Percentiles rank a stretch among this genome's conserved stretches.
These are phyloP conservation scores for Gossypium davidsonii DNA, from an alignment of 441 rosid genomes.

Conservation along the genomic window DNA sequence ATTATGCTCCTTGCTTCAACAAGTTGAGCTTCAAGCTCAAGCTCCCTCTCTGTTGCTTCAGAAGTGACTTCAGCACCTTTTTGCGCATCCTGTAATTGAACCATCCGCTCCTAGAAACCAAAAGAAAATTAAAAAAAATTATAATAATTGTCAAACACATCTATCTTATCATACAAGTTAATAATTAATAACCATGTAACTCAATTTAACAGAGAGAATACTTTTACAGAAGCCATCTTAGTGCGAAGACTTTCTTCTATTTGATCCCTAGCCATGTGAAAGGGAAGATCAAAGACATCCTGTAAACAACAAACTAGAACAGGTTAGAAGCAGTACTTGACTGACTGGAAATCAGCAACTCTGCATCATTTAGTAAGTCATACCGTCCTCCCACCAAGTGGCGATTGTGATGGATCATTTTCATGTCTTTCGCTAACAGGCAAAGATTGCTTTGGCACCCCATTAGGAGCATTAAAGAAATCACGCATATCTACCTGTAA, in stretches of 20 bases:
- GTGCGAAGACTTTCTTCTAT: slow-evolving; percentile 91
- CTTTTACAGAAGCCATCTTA: slow-evolving; percentile 96
- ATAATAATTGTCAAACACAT: background rate
- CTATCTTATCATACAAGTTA: background rate
- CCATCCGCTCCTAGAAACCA: slow-evolving; percentile 70
- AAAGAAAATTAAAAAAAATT: slow-evolving; percentile 6
- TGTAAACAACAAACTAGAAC: slow-evolving; percentile 24
- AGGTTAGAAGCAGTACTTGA: background rate
- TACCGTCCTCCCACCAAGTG: slow-evolving; percentile 85
- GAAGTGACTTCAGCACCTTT: slow-evolving; percentile 87
- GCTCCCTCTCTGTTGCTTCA: slow-evolving; percentile 97
- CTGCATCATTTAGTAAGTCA: slow-evolving; percentile 4
- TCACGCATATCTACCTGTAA: slow-evolving; percentile 92
- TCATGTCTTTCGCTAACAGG: slow-evolving; percentile 57
- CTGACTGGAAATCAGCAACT: background rate
- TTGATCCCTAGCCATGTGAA: slow-evolving; percentile 91
- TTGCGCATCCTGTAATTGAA: slow-evolving; percentile 84
- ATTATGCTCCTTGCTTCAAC: slow-evolving; percentile 97
- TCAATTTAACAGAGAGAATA: slow-evolving; percentile 18
- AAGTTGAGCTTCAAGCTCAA: slow-evolving; percentile 97
- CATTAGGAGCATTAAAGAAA: slow-evolving; percentile 81
- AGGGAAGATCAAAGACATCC: slow-evolving; percentile 95
- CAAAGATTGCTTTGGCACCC: slow-evolving; percentile 61
- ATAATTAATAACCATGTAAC: background rate
- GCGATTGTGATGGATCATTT: slow-evolving; percentile 70